phyloP scores from a whole-genome alignment of 345 rosid species.

The Luvunga scandens region DNA sequence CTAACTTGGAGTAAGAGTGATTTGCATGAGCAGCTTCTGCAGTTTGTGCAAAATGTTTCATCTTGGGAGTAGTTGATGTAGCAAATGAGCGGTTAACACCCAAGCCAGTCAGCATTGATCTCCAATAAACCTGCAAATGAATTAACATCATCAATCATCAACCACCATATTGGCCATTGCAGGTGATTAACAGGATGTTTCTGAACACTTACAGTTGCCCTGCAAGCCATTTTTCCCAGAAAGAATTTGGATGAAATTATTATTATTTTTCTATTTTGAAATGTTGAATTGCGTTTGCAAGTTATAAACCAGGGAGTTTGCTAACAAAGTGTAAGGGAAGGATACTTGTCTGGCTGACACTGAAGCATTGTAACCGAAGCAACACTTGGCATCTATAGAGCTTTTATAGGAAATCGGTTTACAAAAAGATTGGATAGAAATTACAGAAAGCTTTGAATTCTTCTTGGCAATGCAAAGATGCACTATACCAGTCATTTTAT shows the following conservation, averaged over 20 bases:
- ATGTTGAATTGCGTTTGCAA: not conserved
- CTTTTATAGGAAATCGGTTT: conserved; percentile 10
- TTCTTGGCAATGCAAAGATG: not conserved
- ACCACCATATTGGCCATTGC: not conserved
- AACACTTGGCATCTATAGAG: conserved; percentile 21
- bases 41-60: not conserved
- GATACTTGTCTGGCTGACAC: not conserved
- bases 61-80: conserved; percentile 16
- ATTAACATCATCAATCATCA: not conserved
- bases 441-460: conserved; percentile 2
- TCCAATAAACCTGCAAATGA: conserved; percentile 19
- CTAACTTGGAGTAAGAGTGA: conserved; percentile 16
- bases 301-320: not conserved
- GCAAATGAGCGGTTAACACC: conserved; percentile 22
- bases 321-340: not conserved
- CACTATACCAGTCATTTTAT: not conserved
- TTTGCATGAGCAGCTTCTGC: not conserved
- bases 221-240: conserved; percentile 27
- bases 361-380: not conserved
- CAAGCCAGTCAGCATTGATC: conserved; percentile 16
- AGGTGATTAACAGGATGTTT: not conserved
- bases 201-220: conserved; percentile 18
- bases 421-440: not conserved
- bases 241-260: not conserved
- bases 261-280: not conserved